These are phyloP conservation scores for Wickerhamomyces silvicola DNA, from an alignment of 805 yeast species.

Conservation along the genomic window DNA sequence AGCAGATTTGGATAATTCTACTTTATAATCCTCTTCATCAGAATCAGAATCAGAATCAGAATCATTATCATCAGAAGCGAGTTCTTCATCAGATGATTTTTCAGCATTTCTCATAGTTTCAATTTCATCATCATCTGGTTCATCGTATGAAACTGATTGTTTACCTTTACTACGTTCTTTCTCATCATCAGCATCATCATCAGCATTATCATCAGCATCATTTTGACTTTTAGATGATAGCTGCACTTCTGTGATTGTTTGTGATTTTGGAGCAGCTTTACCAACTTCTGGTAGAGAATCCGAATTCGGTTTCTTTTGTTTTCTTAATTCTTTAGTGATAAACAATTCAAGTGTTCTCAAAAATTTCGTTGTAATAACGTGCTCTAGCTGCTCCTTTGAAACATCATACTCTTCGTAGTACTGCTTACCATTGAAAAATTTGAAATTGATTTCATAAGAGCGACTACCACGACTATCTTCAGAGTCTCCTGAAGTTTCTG, in stretches of 20 bases:
- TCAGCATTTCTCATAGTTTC: constrained; percentile 85
- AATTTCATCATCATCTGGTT: constrained; percentile 90
- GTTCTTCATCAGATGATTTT: constrained; percentile 66
- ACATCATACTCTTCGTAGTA: constrained; percentile 88
- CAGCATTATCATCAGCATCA: constrained; percentile 38
- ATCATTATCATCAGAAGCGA: constrained; percentile 31
- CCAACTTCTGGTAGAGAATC: constrained; percentile 60
- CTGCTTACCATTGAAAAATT: constrained; percentile 69
- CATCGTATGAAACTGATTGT: constrained; percentile 89
- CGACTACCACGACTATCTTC: constrained; percentile 49
- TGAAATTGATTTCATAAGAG: constrained; percentile 67
- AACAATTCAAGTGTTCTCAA: constrained; percentile 63
- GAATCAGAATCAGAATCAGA: constrained; percentile 37
- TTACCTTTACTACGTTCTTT: constrained; percentile 56
- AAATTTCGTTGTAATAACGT: constrained; percentile 58
- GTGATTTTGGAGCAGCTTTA: constrained; percentile 58
- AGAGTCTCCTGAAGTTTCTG: constrained; percentile 76
- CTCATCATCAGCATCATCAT: constrained; percentile 57
- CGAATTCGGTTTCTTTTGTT: constrained; percentile 52
- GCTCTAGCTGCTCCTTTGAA: constrained; percentile 69
- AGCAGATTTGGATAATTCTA: constrained; percentile 51
- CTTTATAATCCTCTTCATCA: constrained; percentile 25
- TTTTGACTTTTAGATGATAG: constrained; percentile 27
- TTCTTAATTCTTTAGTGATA: constrained; percentile 74
- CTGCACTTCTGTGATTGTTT: constrained; percentile 33